Evolutionary conservation across 345 rosid species (phyloP).

Genomic region (Gossypium australe): DNA sequence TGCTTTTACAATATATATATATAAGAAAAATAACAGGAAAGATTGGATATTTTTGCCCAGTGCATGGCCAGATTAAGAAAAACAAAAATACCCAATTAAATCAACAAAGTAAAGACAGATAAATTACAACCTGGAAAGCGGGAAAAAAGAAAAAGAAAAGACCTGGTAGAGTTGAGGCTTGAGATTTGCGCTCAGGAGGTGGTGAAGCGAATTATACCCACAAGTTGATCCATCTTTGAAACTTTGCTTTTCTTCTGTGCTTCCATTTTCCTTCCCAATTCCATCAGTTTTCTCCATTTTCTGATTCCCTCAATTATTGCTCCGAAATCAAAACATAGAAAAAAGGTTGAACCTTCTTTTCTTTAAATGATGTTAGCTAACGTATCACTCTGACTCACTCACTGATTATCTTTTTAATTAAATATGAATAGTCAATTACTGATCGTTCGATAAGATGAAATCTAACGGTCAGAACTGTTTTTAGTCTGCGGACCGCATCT

Average conservation of each 20-base stretch:
- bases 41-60: not conserved
- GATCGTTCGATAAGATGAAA: not conserved
- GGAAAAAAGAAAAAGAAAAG: not conserved
- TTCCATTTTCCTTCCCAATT: slow-evolving; percentile 25
- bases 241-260: slow-evolving; percentile 8
- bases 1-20: not conserved
- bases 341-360: not conserved
- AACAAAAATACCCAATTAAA: not conserved
- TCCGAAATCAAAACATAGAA: not conserved
- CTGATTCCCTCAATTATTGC: slow-evolving; percentile 1
- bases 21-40: not conserved
- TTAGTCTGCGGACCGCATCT: not conserved
- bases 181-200: slow-evolving; percentile 68
- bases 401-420: not conserved
- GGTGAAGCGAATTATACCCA: slow-evolving; percentile 75
- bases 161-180: slow-evolving; percentile 77
- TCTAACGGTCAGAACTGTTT: not conserved
- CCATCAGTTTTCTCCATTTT: slow-evolving; percentile 18
- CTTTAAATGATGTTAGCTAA: not conserved
- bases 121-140: not conserved
- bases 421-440: not conserved
- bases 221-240: slow-evolving; percentile 53
- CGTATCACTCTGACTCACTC: slow-evolving; percentile 1
- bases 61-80: not conserved
- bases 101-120: not conserved